Conservation (phyloP, 2,329 filamentous ascomycete genomes). For the Aspergillus quadrilineatus region DNA sequence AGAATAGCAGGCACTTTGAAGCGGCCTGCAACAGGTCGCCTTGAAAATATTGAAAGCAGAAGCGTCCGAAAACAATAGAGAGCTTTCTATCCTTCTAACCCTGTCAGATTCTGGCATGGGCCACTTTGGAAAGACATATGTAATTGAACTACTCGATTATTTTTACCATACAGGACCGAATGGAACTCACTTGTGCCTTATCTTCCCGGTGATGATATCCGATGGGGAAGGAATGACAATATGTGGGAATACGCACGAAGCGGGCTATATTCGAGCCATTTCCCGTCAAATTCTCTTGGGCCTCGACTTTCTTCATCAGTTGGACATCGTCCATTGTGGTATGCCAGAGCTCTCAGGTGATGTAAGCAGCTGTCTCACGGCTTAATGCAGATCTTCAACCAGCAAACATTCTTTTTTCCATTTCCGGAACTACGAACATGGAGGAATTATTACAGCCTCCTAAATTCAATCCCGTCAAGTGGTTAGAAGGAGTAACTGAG, state of each 20-base stretch:
- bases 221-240: constrained; percentile 23
- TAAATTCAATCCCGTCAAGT: constrained; percentile 20
- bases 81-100: constrained; percentile 21
- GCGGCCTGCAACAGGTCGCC: constrained; percentile 18
- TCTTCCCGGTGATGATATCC: constrained; percentile 27
- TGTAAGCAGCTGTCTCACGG: not conserved
- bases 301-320: constrained; percentile 20
- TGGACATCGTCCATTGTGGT: constrained; percentile 23
- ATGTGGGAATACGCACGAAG: constrained; percentile 12
- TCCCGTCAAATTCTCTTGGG: constrained; percentile 21
- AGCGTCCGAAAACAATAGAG: constrained; percentile 12
- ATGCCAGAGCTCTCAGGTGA: not conserved
- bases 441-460: constrained; percentile 9
- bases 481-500: constrained; percentile 15
- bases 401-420: constrained; percentile 24
- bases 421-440: constrained; percentile 7
- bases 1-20: too few relatives aligned
- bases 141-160: constrained; percentile 4
- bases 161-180: not conserved
- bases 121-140: constrained; percentile 21
- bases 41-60: constrained; percentile 18
- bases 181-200: constrained; percentile 22
- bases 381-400: constrained; percentile 22
- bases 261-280: constrained; percentile 12
- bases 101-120: constrained; percentile 11